Base-by-base conservation (phyloP, 495 filamentous ascomycete species). In the Lophiostoma macrostomum region DNA sequence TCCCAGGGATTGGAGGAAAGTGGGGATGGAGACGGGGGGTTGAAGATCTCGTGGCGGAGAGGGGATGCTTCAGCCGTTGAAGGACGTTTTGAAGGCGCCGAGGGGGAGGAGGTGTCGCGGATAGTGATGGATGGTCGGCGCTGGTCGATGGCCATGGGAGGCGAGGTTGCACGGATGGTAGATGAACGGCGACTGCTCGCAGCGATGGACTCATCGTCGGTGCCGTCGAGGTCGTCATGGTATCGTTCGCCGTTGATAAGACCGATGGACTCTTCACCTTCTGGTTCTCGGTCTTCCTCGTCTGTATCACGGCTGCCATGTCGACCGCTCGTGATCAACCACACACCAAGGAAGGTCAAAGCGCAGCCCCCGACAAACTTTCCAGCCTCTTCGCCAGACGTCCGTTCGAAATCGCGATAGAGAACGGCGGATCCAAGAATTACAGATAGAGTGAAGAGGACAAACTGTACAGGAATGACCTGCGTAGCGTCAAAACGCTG, bases 391-490 rank as follows among this genome's bases (percentile, higher is more conserved):
- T 79, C 74, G 22, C 73, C 64, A 0, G 80, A 81, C 6, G 88
- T 85, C 3, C 84, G 84, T 64, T 96, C 83, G 63, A 98, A 98
- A 68, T 98, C 93, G 5, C 90, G 82, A 65, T 96, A 98, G 10
- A 98, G 71, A 22, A 98, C 75, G 0, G 93, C 90, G 67, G 88
- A 94, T 37, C 93, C 93, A 43, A 95, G 79, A 62, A 98, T 97
- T 44, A 98, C 93, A 1, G 84, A 95, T 5, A 98, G 74, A 0
- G 93, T 98, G 67, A 98, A 98, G 31, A 95, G 77, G 22, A 98
- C 93, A 60, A 98, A 98, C 64, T 98, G 93, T 11, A 88, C 89
- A 1, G 93, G 93, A 45, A 98, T 96, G 54, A 98, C 93, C 62
- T 95, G 89, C 0, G 93, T 98, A 0, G 91, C 91, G 68, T 96